Percentiles rank a stretch among this genome's conserved stretches.
These are phyloP conservation scores for Chlamydomonas reinhardtii DNA, from an alignment of 163 green algal genomes.

Conservation along the genomic window DNA sequence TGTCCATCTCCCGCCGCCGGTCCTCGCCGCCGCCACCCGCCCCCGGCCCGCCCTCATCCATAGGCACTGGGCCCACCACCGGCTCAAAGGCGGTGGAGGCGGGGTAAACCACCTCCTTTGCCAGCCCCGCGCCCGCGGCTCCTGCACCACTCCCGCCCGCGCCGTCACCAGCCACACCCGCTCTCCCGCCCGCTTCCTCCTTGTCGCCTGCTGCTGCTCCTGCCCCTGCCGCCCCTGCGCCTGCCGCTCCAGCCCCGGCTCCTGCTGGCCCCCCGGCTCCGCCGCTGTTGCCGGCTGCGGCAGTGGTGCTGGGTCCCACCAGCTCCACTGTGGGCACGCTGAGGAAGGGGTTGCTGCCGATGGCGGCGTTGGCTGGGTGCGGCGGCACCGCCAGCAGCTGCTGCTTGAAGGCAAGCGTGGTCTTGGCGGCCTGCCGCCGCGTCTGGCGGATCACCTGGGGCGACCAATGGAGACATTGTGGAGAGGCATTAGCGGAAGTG, in stretches of 20 bases:
- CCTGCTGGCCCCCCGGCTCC: not conserved
- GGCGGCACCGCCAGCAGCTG: slow-evolving; percentile 51
- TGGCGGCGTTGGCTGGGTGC: not conserved
- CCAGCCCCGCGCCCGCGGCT: not conserved
- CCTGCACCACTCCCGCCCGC: not conserved
- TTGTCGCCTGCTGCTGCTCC: not conserved
- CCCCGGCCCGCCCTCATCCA: not conserved
- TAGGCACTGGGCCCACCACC: slow-evolving; percentile 24
- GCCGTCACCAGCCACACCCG: not conserved
- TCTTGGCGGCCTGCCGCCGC: slow-evolving; percentile 48
- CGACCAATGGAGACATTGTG: too few species aligned
- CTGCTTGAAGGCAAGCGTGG: slow-evolving; percentile 55
- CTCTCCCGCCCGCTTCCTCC: not conserved
- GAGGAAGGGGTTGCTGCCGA: slow-evolving; percentile 61
- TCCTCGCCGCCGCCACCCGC: not conserved
- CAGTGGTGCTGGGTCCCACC: not conserved
- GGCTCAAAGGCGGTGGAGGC: slow-evolving; percentile 30
- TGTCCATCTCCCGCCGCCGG: slow-evolving; percentile 42
- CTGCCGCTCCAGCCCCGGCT: not conserved
- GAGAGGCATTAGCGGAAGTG: too few species aligned
- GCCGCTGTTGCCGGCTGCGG: slow-evolving; percentile 8
- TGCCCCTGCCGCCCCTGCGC: too few species aligned
- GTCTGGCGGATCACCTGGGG: slow-evolving; percentile 44
- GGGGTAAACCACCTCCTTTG: slow-evolving; percentile 7
- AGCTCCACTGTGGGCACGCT: slow-evolving; percentile 30